These are phyloP conservation scores for Trametes sp. DNA, from an alignment of 1,284 basidiomycete species.

Conservation along the genomic window DNA sequence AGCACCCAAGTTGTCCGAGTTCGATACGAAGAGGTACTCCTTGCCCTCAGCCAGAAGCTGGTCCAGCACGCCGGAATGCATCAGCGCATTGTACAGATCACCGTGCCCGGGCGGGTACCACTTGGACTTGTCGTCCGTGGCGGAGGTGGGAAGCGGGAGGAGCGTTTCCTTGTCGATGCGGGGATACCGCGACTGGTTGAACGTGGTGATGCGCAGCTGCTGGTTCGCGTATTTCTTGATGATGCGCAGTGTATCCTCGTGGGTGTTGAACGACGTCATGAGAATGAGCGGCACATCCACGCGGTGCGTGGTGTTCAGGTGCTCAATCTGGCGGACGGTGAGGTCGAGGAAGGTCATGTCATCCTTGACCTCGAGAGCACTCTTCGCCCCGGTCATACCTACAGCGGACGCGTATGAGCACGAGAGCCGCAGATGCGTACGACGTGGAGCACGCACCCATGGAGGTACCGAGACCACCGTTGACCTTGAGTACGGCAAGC, in stretches of 20 bases:
- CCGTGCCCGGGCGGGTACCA: conserved; percentile 99
- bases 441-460: conserved; percentile 69
- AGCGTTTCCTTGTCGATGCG: conserved; percentile 96
- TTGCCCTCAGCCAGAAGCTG: conserved; percentile 95
- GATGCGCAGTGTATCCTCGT: conserved; percentile 95
- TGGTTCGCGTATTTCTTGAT: conserved; percentile 99
- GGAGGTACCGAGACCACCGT: conserved; percentile 98
- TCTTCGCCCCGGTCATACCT: conserved; percentile 95
- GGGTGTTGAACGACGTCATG: conserved; percentile 99
- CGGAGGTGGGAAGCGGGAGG: conserved; percentile 87
- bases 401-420: conserved; percentile 6
- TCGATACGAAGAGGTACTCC: conserved; percentile 99
- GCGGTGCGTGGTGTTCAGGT: conserved; percentile 75
- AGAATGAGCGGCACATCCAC: conserved; percentile 97
- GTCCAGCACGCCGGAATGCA: conserved; percentile 96
- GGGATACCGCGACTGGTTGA: conserved; percentile 99
- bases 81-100: conserved; percentile 93
- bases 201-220: conserved; percentile 93
- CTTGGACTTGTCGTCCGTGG: conserved; percentile 92
- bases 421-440: not conserved
- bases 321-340: conserved; percentile 96
- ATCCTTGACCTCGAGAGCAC: conserved; percentile 91
- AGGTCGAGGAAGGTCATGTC: conserved; percentile 99
- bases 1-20: conserved; percentile 99
- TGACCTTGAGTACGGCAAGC: conserved; percentile 99